Percentiles rank a stretch among this genome's conserved stretches.
Conservation (phyloP, 768 basidiomycete species). For the Collybiopsis confluens region DNA sequence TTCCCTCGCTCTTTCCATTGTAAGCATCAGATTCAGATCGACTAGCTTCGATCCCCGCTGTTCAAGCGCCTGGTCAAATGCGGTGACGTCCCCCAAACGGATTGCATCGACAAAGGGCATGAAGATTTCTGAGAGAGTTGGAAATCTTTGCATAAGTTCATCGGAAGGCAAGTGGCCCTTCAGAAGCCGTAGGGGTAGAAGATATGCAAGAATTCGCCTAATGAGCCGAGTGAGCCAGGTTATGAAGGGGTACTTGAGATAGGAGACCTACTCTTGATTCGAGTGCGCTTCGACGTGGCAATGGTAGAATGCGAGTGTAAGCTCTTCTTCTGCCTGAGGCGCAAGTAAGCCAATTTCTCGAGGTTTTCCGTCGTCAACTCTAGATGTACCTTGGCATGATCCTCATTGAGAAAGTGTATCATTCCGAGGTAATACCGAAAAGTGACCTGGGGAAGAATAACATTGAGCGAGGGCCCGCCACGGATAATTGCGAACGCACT, state of each 20-base stretch:
- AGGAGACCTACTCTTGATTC: slow-evolving; percentile 87
- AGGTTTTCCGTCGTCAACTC: too few relatives aligned
- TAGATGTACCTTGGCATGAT: slow-evolving; percentile 67
- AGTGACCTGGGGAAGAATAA: slow-evolving; percentile 62
- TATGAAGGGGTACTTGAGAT: too few relatives aligned
- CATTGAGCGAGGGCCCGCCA: slow-evolving; percentile 12
- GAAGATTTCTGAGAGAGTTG: slow-evolving; percentile 69
- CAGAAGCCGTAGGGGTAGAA: slow-evolving; percentile 85
- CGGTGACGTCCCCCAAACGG: slow-evolving; percentile 65
- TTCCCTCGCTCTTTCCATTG: slow-evolving; percentile 85
- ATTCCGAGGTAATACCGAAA: slow-evolving; percentile 94
- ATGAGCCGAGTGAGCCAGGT: slow-evolving; percentile 10
- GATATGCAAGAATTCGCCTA: slow-evolving; percentile 89
- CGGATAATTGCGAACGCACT: slow-evolving; percentile 33
- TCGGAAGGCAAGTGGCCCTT: slow-evolving; percentile 81
- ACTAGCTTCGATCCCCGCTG: slow-evolving; percentile 68
- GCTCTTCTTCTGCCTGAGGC: slow-evolving; percentile 76
- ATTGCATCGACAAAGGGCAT: slow-evolving; percentile 80
- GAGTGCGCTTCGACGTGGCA: slow-evolving; percentile 66
- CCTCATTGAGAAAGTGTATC: slow-evolving; percentile 90
- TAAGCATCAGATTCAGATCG: slow-evolving; percentile 83
- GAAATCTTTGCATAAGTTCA: slow-evolving; percentile 68
- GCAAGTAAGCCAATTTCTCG: too few relatives aligned
- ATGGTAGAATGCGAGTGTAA: slow-evolving; percentile 81
- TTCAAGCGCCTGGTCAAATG: slow-evolving; percentile 79